Percentiles rank a stretch among this genome's conserved stretches.
These are phyloP conservation scores for Phylloporus sp. DNA, from an alignment of 768 basidiomycete genomes.

Conservation along the genomic window DNA sequence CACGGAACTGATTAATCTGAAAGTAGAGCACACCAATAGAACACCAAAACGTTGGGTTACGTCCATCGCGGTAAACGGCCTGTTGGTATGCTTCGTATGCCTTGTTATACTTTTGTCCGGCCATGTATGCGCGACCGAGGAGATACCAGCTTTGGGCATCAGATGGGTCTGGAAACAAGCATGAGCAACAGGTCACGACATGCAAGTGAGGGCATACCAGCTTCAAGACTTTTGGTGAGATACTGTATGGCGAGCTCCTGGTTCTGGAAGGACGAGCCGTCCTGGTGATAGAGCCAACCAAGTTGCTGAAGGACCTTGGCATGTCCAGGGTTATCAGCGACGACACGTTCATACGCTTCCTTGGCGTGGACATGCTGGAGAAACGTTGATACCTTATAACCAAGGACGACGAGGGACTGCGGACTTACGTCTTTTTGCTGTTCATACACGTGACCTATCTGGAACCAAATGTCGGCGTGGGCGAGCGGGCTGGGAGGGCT, in stretches of 20 bases:
- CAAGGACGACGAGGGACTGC: neutral
- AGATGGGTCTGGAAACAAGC: constrained; percentile 61
- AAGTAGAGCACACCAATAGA: constrained; percentile 99
- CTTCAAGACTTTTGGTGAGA: constrained; percentile 91
- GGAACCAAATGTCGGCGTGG: constrained; percentile 99
- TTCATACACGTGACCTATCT: constrained; percentile 98
- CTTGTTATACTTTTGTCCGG: constrained; percentile 97
- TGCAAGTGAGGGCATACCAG: constrained; percentile 52
- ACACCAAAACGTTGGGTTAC: constrained; percentile 99
- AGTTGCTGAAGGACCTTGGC: constrained; percentile 98
- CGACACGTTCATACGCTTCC: constrained; percentile 94
- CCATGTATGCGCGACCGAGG: constrained; percentile 97
- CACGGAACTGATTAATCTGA: constrained; percentile 99
- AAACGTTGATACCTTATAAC: constrained; percentile 12
- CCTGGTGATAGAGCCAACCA: constrained; percentile 96
- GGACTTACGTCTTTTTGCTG: constrained; percentile 88
- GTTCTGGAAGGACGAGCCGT: constrained; percentile 91
- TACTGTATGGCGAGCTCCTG: constrained; percentile 93
- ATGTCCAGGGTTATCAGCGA: constrained; percentile 88
- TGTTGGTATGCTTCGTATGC: constrained; percentile 99
- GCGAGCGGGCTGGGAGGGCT: constrained; percentile 95
- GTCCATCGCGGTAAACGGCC: constrained; percentile 97
- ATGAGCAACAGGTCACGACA: neutral
- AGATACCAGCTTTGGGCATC: constrained; percentile 99
- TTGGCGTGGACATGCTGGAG: constrained; percentile 81